Evolutionary conservation across 2,329 filamentous ascomycete species (phyloP).

Genomic region (Paramyrothecium roridum): DNA sequence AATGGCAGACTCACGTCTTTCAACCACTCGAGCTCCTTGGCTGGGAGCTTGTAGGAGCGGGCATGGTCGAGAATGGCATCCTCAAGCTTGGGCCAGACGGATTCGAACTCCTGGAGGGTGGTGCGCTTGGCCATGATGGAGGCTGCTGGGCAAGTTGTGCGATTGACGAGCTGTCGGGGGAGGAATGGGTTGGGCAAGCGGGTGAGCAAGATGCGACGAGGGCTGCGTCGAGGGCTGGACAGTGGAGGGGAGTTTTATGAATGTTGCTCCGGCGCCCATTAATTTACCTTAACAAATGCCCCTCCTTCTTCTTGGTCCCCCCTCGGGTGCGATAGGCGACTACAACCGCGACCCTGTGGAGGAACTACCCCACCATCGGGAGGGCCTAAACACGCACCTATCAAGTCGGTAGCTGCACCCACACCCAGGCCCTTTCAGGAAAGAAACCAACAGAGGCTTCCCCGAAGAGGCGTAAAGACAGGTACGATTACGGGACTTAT

Average conservation of each 20-base stretch:
- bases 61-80: constrained; percentile 78
- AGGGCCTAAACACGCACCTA: too few relatives aligned
- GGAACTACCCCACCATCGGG: not conserved
- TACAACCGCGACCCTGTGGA: not conserved
- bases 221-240: not conserved
- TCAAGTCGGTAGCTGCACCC: too few relatives aligned
- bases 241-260: not conserved
- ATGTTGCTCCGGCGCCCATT: not conserved
- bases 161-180: not conserved
- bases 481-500: too few relatives aligned
- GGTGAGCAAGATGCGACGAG: not conserved
- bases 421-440: too few relatives aligned
- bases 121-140: constrained; percentile 63
- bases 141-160: not conserved
- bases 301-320: too few relatives aligned
- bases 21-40: constrained; percentile 82
- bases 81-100: constrained; percentile 82
- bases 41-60: constrained; percentile 77
- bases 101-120: constrained; percentile 83
- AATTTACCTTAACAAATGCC: not conserved
- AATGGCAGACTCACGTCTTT: constrained; percentile 57
- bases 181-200: not conserved
- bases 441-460: too few relatives aligned
- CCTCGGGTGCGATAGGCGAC: not conserved
- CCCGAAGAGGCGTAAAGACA: too few relatives aligned